Evolutionary conservation across 1,139 yeast species (phyloP).

Genomic region (Nadsonia starkeyi-henricii): DNA sequence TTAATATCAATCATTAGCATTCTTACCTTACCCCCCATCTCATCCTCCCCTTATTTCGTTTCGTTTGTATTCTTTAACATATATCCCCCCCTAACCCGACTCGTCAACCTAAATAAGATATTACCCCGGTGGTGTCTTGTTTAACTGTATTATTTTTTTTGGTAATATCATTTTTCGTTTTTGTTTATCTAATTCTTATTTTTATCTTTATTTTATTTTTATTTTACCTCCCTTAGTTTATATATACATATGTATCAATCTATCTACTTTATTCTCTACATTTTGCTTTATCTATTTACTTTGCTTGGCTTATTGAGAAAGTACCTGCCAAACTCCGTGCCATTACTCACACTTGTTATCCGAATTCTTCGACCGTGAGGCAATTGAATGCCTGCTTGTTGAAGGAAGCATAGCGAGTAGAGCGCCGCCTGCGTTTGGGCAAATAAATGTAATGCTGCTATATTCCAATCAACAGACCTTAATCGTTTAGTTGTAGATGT

Average conservation of each 20-base stretch:
- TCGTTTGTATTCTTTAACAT: slow-evolving; percentile 6
- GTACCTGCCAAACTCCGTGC: too few species aligned
- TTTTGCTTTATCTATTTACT: too few species aligned
- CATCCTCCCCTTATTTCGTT: not conserved
- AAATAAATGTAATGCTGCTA: not conserved
- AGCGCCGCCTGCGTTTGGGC: not conserved
- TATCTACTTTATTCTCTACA: too few species aligned
- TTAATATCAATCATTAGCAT: too few species aligned
- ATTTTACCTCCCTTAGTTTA: not conserved
- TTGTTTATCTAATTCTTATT: slow-evolving; percentile 3
- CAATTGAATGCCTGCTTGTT: not conserved
- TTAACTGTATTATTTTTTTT: slow-evolving; percentile 1
- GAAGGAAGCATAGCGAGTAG: not conserved
- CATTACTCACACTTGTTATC: too few species aligned
- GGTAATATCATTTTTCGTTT: slow-evolving; percentile 3
- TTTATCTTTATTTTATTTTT: not conserved
- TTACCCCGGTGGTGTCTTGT: not conserved
- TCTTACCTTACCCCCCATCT: slow-evolving; percentile 1
- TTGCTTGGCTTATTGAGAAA: too few species aligned
- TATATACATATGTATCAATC: too few species aligned
- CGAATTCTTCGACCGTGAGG: not conserved
- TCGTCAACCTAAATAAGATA: too few species aligned
- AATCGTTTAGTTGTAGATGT: not conserved
- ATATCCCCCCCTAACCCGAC: not conserved
- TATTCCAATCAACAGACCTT: not conserved